Conservation (phyloP, 306 rosid species). For the Trifolium subterraneum region DNA sequence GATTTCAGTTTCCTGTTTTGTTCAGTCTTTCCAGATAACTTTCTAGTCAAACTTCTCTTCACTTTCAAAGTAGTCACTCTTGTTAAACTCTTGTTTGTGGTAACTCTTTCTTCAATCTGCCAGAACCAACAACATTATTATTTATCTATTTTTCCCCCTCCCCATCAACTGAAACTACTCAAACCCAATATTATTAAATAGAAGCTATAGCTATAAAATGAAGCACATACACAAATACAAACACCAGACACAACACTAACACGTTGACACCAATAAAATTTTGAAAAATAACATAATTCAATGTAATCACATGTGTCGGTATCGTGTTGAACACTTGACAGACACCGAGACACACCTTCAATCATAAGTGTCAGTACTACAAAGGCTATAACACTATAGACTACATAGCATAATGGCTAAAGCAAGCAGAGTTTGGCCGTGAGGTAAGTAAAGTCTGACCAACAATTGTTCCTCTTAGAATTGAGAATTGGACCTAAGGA, state of each 20-base stretch:
- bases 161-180: slow-evolving; percentile 16
- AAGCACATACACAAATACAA: too few species aligned
- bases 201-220: not conserved
- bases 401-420: not conserved
- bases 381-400: not conserved
- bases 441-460: too few species aligned
- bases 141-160: not conserved
- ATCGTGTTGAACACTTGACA: too few species aligned
- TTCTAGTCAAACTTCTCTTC: slow-evolving; percentile 57
- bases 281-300: too few species aligned
- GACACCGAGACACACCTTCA: too few species aligned
- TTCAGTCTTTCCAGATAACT: slow-evolving; percentile 1
- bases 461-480: too few species aligned
- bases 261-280: too few species aligned
- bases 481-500: too few species aligned
- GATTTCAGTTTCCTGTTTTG: slow-evolving; percentile 48
- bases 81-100: slow-evolving; percentile 50
- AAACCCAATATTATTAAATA: not conserved
- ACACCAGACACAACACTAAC: too few species aligned
- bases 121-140: slow-evolving; percentile 37
- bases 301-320: too few species aligned
- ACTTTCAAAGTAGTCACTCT: slow-evolving; percentile 66
- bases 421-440: too few species aligned
- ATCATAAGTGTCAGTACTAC: not conserved
- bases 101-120: slow-evolving; percentile 52